Percentiles rank a stretch among this genome's conserved stretches.
Conservation (phyloP, 441 rosid species). For the Manihot esculenta region DNA sequence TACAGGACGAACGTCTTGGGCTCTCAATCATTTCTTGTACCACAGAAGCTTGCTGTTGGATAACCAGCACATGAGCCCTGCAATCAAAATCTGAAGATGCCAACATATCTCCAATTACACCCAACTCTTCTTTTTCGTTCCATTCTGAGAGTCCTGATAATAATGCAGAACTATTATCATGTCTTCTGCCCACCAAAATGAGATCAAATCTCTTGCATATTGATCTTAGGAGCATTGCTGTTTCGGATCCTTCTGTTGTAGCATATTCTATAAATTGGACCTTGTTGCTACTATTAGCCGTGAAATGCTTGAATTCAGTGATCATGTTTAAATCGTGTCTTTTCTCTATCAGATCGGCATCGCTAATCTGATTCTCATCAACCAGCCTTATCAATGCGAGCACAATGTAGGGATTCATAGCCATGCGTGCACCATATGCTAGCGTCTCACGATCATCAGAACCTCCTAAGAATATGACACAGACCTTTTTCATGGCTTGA, state of each 20-base stretch:
- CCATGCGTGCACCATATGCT: conserved; percentile 57
- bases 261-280: conserved; percentile 44
- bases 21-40: conserved; percentile 19
- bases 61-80: conserved; percentile 50
- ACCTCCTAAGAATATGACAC: conserved; percentile 66
- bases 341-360: conserved; percentile 33
- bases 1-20: conserved; percentile 1
- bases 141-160: conserved; percentile 58
- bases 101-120: conserved; percentile 59
- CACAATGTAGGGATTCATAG: conserved; percentile 38
- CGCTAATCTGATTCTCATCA: conserved; percentile 35
- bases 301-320: conserved; percentile 27
- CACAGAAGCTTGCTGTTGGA: conserved; percentile 50
- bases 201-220: conserved; percentile 46
- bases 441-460: conserved; percentile 80
- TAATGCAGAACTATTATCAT: conserved; percentile 39
- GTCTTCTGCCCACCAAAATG: conserved; percentile 55
- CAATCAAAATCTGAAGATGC: conserved; percentile 56
- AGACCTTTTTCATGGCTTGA: conserved; percentile 37
- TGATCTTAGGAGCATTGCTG: conserved; percentile 39
- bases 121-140: conserved; percentile 73
- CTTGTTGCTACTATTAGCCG: not conserved
- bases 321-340: conserved; percentile 31
- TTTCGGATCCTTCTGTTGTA: conserved; percentile 43
- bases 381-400: conserved; percentile 54